phyloP scores from a whole-genome alignment of 768 basidiomycete species.

The Neoboletus magnificus region DNA sequence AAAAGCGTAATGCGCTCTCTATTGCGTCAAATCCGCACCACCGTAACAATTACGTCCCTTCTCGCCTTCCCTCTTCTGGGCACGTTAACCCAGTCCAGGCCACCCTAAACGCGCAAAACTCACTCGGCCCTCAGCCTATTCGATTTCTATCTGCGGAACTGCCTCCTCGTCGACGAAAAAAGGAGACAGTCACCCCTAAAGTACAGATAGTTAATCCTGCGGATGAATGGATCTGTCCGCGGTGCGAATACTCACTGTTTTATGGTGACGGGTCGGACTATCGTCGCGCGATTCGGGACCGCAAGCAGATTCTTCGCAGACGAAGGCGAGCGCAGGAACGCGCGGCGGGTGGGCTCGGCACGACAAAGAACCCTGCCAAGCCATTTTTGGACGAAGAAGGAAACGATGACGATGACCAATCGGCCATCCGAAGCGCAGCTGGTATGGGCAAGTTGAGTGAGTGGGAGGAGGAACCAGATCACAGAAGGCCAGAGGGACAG shows the following conservation, averaged over 20 bases:
- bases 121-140: conserved; percentile 58
- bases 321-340: conserved; percentile 71
- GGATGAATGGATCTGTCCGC: conserved; percentile 93
- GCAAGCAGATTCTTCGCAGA: conserved; percentile 76
- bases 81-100: conserved; percentile 38
- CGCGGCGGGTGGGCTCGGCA: conserved; percentile 39
- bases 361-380: conserved; percentile 21
- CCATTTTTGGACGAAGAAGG: conserved; percentile 26
- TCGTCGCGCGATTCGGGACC: conserved; percentile 58
- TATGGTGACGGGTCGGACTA: conserved; percentile 78
- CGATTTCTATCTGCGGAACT: conserved; percentile 69
- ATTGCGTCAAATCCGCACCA: conserved; percentile 97
- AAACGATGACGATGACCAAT: conserved; percentile 14
- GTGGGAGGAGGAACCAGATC: conserved; percentile 18
- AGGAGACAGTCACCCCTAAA: conserved; percentile 25
- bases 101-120: conserved; percentile 43
- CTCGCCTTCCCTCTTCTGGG: conserved; percentile 60
- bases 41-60: conserved; percentile 89
- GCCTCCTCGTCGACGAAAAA: conserved; percentile 42
- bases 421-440: background rate
- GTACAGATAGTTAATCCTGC: conserved; percentile 49
- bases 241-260: conserved; percentile 91
- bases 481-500: conserved; percentile 15
- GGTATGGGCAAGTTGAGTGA: conserved; percentile 7
- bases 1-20: conserved; percentile 87